Evolutionary conservation across 768 basidiomycete species (phyloP).

Genomic region (Pulveroboletus sp.): DNA sequence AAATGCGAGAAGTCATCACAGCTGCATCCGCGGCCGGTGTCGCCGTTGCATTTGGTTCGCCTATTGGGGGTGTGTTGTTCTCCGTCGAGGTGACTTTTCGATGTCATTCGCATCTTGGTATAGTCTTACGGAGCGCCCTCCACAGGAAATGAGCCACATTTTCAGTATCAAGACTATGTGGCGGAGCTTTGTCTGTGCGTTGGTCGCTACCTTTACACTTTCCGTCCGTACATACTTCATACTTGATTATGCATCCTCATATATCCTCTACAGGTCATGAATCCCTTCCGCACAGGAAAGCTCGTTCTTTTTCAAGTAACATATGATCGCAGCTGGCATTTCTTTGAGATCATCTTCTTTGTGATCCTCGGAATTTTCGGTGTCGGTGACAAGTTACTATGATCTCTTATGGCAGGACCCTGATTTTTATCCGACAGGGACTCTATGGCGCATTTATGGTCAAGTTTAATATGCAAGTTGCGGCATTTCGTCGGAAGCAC

Average conservation of each 20-base stretch:
- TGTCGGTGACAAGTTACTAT: conserved; percentile 40
- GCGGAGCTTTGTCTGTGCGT: conserved; percentile 94
- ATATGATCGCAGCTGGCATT: conserved; percentile 97
- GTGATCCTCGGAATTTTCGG: conserved; percentile 94
- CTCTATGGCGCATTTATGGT: conserved; percentile 96
- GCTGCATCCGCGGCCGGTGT: conserved; percentile 98
- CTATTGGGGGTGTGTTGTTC: conserved; percentile 96
- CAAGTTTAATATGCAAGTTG: conserved; percentile 94
- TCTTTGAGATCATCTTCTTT: conserved; percentile 97
- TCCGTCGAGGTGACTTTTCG: conserved; percentile 78
- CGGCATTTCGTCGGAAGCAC: conserved; percentile 90
- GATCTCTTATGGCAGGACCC: not conserved
- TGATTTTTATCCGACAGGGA: conserved; percentile 51
- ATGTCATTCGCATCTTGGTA: not conserved
- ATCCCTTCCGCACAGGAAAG: conserved; percentile 96
- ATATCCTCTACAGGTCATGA: conserved; percentile 69
- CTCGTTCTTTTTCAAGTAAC: conserved; percentile 97
- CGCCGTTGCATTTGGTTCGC: conserved; percentile 96
- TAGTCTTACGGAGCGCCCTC: not conserved
- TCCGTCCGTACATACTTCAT: conserved; percentile 56
- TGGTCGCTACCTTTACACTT: conserved; percentile 93
- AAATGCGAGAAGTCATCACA: conserved; percentile 86
- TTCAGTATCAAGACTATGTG: conserved; percentile 99
- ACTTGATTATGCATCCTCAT: conserved; percentile 19
- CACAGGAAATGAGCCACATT: conserved; percentile 94